A percentile compares a stretch with the other conserved stretches of the same genome.
Evolutionary conservation across 2,329 filamentous ascomycete species (phyloP).

Genomic region (Fusarium chlamydosporum): DNA sequence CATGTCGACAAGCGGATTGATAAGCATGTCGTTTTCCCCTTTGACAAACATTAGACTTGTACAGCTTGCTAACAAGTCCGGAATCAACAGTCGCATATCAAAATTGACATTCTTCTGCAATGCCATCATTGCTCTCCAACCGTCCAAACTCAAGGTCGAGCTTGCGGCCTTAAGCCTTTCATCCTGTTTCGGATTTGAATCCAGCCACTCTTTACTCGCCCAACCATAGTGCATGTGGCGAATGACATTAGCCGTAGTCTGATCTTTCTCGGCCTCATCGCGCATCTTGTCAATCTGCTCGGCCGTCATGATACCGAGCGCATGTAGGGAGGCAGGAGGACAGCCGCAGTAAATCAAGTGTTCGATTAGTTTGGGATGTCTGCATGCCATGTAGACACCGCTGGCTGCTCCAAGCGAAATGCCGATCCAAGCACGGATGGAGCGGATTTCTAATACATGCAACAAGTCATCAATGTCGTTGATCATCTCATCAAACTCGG

Average conservation of each 20-base stretch:
- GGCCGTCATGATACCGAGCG: not conserved
- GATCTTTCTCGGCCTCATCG: not conserved
- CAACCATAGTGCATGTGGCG: conserved; percentile 21
- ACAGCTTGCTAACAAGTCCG: not conserved
- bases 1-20: conserved; percentile 13
- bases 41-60: conserved; percentile 2
- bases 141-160: conserved; percentile 7
- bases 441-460: not conserved
- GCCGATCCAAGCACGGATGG: not conserved
- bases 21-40: not conserved
- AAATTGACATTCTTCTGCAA: conserved; percentile 9
- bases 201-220: conserved; percentile 20
- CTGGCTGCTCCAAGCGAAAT: conserved; percentile 16
- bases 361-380: not conserved
- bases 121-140: not conserved
- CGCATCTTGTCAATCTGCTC: conserved; percentile 12
- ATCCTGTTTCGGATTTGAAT: not conserved
- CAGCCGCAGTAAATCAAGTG: conserved; percentile 9
- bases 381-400: conserved; percentile 1
- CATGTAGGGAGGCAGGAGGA: not conserved
- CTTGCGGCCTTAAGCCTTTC: not conserved
- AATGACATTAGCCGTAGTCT: not conserved
- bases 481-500: not conserved
- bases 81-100: conserved; percentile 13
- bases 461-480: not conserved